A percentile compares a stretch with the other conserved stretches of the same genome.
Evolutionary conservation across 2,329 filamentous ascomycete genomes (phyloP).

Genomic region (Alternaria ventricosa): DNA sequence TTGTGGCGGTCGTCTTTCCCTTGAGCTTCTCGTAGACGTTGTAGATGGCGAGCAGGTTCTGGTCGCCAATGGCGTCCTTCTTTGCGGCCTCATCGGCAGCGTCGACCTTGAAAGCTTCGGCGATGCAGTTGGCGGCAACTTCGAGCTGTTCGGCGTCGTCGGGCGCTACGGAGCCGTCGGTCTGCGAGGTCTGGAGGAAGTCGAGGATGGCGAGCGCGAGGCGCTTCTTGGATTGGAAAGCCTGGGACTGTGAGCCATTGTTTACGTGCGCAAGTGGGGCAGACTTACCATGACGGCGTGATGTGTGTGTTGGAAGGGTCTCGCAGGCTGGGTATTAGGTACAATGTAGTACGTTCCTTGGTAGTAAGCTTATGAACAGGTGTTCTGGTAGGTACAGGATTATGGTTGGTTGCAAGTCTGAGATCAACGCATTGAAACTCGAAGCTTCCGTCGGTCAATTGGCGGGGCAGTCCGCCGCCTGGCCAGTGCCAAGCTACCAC

Average conservation of each 20-base stretch:
- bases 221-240: constrained; percentile 72
- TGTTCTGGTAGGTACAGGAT: background rate
- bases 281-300: constrained; percentile 40
- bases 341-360: background rate
- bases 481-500: constrained; percentile 18
- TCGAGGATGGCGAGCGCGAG: constrained; percentile 97
- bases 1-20: constrained; percentile 62
- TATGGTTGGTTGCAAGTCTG: constrained; percentile 10
- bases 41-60: constrained; percentile 91
- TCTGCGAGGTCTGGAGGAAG: constrained; percentile 83
- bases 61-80: constrained; percentile 78
- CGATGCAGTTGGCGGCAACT: constrained; percentile 91
- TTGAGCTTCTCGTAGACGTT: constrained; percentile 95
- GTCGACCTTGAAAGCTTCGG: constrained; percentile 94
- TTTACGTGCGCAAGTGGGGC: constrained; percentile 20
- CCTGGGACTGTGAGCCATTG: constrained; percentile 36
- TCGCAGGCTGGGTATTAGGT: background rate
- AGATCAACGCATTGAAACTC: constrained; percentile 18
- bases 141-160: constrained; percentile 95
- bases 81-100: constrained; percentile 75
- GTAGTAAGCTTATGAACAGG: background rate
- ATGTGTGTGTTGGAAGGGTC: constrained; percentile 2
- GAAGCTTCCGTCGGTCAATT: constrained; percentile 34
- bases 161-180: constrained; percentile 83
- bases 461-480: constrained; percentile 19